Evolutionary conservation across 2,329 filamentous ascomycete species (phyloP).

Genomic region (Macrophomina phaseolina): DNA sequence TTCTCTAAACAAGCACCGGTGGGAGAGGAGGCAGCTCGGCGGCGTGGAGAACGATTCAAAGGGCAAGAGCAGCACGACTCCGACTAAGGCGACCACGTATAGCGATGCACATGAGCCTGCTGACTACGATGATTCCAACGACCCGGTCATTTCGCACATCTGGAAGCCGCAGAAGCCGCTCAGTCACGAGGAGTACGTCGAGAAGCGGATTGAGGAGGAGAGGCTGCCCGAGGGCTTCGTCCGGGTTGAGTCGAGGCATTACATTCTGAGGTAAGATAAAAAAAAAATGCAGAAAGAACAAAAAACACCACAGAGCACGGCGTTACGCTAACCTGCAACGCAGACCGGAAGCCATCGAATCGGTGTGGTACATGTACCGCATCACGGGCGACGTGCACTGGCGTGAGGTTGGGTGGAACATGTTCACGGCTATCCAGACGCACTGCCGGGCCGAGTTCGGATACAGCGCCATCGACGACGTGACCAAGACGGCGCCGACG

Average conservation of each 20-base stretch:
- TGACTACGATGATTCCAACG: slow-evolving; percentile 27
- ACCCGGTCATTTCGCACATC: slow-evolving; percentile 26
- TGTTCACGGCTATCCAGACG: slow-evolving; percentile 70
- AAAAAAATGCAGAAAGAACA: background rate
- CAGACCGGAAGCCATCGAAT: slow-evolving; percentile 77
- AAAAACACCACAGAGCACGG: no score
- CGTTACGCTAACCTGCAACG: background rate
- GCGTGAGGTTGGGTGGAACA: slow-evolving; percentile 74
- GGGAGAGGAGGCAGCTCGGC: slow-evolving; percentile 28
- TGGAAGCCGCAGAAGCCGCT: slow-evolving; percentile 33
- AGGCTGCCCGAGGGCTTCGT: slow-evolving; percentile 62
- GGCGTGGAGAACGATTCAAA: slow-evolving; percentile 29
- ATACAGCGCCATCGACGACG: slow-evolving; percentile 70
- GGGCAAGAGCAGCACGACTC: background rate
- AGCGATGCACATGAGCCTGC: slow-evolving; percentile 17
- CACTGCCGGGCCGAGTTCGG: slow-evolving; percentile 67
- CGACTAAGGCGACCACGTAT: slow-evolving; percentile 21
- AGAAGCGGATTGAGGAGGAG: slow-evolving; percentile 47
- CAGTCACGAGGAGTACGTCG: slow-evolving; percentile 43
- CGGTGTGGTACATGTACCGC: slow-evolving; percentile 78
- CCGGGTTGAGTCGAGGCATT: slow-evolving; percentile 61
- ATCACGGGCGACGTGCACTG: slow-evolving; percentile 70
- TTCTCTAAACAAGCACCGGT: background rate
- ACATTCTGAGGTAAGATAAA: slow-evolving; percentile 62
- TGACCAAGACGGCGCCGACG: slow-evolving; percentile 57